These are phyloP conservation scores for Akanthomyces dipterigenus DNA, from an alignment of 2,329 filamentous ascomycete genomes.

Conservation along the genomic window DNA sequence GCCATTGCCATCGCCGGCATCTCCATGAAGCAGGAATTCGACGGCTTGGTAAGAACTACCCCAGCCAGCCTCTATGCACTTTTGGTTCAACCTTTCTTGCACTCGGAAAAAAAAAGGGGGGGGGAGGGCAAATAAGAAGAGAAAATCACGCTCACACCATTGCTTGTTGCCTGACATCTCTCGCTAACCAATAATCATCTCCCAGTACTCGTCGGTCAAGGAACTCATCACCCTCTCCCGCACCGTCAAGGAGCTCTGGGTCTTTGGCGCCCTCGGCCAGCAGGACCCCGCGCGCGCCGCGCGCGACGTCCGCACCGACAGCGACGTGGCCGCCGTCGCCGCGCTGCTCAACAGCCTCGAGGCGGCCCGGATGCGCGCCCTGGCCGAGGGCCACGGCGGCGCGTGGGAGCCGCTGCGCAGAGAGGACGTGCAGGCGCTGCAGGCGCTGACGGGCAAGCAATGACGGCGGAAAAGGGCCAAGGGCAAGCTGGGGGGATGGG, in stretches of 20 bases:
- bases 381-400: slow-evolving; percentile 31
- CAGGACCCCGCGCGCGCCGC: slow-evolving; percentile 28
- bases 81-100: too few relatives aligned
- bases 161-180: too few relatives aligned
- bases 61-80: neutral
- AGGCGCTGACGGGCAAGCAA: neutral
- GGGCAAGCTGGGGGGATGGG: neutral
- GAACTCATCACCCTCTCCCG: slow-evolving; percentile 38
- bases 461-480: neutral
- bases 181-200: neutral
- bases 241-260: slow-evolving; percentile 40
- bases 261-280: slow-evolving; percentile 35
- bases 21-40: slow-evolving; percentile 40
- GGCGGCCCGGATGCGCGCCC: slow-evolving; percentile 23
- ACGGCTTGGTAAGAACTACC: slow-evolving; percentile 28
- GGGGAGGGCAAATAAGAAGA: too few relatives aligned
- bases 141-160: too few relatives aligned
- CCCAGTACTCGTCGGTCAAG: slow-evolving; percentile 36
- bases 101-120: too few relatives aligned
- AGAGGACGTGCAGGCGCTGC: slow-evolving; percentile 8
- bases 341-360: slow-evolving; percentile 30
- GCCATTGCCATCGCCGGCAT: slow-evolving; percentile 36
- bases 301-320: slow-evolving; percentile 30
- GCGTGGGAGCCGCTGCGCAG: slow-evolving; percentile 27
- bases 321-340: slow-evolving; percentile 29